These are phyloP conservation scores for Daldinia concentrica DNA, from an alignment of 495 filamentous ascomycete species.

Conservation along the genomic window DNA sequence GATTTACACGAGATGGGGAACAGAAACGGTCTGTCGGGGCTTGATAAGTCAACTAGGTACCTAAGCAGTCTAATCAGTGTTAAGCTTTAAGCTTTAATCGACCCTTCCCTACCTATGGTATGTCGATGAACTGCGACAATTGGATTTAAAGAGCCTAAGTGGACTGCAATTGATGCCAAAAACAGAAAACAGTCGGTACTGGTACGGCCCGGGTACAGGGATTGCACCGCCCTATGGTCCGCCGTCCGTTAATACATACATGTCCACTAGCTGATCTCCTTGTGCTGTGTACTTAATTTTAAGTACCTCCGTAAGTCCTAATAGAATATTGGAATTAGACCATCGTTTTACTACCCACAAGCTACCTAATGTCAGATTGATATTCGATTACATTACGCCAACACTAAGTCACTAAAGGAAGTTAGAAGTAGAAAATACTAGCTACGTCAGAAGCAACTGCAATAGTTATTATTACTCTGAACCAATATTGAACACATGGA, in stretches of 20 bases:
- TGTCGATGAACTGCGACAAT: not conserved
- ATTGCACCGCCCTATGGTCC: not conserved
- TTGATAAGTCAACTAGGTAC: slow-evolving; percentile 18
- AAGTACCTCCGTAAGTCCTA: not conserved
- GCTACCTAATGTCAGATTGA: no score
- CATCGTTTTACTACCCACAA: not conserved
- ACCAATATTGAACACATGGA: not conserved
- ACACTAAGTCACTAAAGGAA: not conserved
- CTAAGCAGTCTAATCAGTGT: not conserved
- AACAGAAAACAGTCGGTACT: slow-evolving; percentile 31
- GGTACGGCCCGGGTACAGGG: slow-evolving; percentile 37
- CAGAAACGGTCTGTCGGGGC: slow-evolving; percentile 32
- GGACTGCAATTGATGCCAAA: slow-evolving; percentile 37
- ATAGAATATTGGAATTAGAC: not conserved
- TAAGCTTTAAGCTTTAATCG: slow-evolving; percentile 15
- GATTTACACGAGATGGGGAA: slow-evolving; percentile 35
- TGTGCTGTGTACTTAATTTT: not conserved
- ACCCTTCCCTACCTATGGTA: slow-evolving; percentile 11
- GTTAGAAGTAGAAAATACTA: not conserved
- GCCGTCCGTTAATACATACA: not conserved
- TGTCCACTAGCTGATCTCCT: no score
- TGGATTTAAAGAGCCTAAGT: slow-evolving; percentile 20
- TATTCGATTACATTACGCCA: not conserved
- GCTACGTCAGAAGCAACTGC: not conserved
- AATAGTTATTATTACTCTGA: not conserved